A percentile compares a stretch with the other conserved stretches of the same genome.
phyloP scores from a whole-genome alignment of 1,139 yeast species.

The Pichia sp. region DNA sequence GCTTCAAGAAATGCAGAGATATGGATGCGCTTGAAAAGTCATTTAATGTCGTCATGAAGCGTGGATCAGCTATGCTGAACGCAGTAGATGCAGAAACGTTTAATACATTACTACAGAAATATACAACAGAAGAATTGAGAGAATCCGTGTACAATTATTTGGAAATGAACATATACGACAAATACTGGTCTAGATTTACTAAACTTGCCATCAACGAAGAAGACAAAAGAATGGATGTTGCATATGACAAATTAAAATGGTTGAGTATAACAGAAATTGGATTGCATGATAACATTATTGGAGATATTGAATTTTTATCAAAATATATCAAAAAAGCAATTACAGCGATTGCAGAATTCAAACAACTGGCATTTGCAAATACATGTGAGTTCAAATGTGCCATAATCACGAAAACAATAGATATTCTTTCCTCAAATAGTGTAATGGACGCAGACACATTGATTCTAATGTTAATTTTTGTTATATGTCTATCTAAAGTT shows the following conservation, averaged over 20 bases:
- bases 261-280: constrained; percentile 74
- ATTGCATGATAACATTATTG: constrained; percentile 40
- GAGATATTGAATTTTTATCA: constrained; percentile 25
- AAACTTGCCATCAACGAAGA: constrained; percentile 31
- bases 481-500: constrained; percentile 63
- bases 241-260: constrained; percentile 45
- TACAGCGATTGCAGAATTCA: constrained; percentile 54
- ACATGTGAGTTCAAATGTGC: constrained; percentile 55
- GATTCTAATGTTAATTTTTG: constrained; percentile 69
- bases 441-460: constrained; percentile 78
- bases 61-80: constrained; percentile 40
- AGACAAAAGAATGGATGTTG: constrained; percentile 35
- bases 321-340: constrained; percentile 47
- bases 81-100: constrained; percentile 18
- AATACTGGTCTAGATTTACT: constrained; percentile 53
- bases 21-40: constrained; percentile 34
- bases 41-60: constrained; percentile 37
- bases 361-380: constrained; percentile 47
- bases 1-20: constrained; percentile 29
- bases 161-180: constrained; percentile 64
- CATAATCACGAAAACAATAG: constrained; percentile 53
- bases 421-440: constrained; percentile 41
- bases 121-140: constrained; percentile 52
- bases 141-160: constrained; percentile 65
- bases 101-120: constrained; percentile 18